Percentiles rank a stretch among this genome's conserved stretches.
phyloP scores from a whole-genome alignment of 768 basidiomycete genomes.

The Serpula lacrymans region DNA sequence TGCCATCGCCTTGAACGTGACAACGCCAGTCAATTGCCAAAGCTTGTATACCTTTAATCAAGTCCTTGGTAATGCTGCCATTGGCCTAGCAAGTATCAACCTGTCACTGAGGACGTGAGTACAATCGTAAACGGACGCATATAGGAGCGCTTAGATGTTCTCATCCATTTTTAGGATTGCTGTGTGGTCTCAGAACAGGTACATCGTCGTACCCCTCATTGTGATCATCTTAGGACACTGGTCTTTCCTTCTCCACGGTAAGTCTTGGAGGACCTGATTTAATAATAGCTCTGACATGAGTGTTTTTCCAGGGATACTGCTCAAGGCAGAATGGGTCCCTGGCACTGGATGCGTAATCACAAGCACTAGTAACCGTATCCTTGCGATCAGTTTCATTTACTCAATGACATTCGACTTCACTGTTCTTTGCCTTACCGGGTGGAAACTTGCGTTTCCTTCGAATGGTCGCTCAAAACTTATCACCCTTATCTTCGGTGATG shows the following conservation, averaged over 20 bases:
- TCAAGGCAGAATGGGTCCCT: constrained; percentile 55
- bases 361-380: constrained; percentile 53
- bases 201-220: constrained; percentile 49
- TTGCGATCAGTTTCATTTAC: constrained; percentile 69
- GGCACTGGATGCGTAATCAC: constrained; percentile 53
- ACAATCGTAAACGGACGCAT: background rate
- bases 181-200: constrained; percentile 61
- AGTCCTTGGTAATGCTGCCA: constrained; percentile 61
- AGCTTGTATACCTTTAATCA: constrained; percentile 66
- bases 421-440: constrained; percentile 58
- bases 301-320: constrained; percentile 43
- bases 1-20: constrained; percentile 56
- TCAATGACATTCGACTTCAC: constrained; percentile 69
- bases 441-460: constrained; percentile 50
- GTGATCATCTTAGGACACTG: constrained; percentile 64
- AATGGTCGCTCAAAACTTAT: constrained; percentile 55
- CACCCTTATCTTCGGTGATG: constrained; percentile 66
- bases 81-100: constrained; percentile 71
- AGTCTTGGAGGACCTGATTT: constrained; percentile 4
- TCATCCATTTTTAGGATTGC: constrained; percentile 48
- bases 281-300: constrained; percentile 2
- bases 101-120: constrained; percentile 65
- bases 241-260: constrained; percentile 69
- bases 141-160: no score
- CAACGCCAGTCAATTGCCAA: constrained; percentile 60